These are phyloP conservation scores for Elasticomyces elasticus DNA, from an alignment of 495 filamentous ascomycete genomes.

Conservation along the genomic window DNA sequence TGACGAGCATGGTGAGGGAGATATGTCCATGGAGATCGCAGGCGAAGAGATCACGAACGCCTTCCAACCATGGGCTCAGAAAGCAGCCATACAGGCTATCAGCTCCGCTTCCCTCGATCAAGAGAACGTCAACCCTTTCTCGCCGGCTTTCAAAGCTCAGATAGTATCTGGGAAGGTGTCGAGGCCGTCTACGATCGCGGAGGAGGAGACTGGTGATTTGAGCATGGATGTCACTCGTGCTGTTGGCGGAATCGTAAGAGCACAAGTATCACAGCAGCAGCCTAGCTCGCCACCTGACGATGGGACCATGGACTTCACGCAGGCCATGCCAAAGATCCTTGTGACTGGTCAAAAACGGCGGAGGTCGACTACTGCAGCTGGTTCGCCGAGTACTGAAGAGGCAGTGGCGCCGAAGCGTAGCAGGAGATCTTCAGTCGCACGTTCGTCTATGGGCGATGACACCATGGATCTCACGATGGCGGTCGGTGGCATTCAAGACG, in stretches of 20 bases:
- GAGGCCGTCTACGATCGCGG: conserved; percentile 9
- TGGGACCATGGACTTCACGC: conserved; percentile 36
- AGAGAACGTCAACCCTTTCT: conserved; percentile 52
- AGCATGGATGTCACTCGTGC: conserved; percentile 43
- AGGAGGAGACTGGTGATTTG: conserved; percentile 33
- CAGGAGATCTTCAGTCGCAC: conserved; percentile 20
- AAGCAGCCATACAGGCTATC: conserved; percentile 27
- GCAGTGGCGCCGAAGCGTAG: conserved; percentile 8
- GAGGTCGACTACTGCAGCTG: conserved; percentile 16
- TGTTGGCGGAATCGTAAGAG: conserved; percentile 34
- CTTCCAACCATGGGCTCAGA: conserved; percentile 58
- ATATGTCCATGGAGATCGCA: conserved; percentile 62
- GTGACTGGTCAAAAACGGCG: conserved; percentile 18
- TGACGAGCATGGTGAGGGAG: conserved; percentile 51
- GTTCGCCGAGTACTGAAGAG: conserved; percentile 8
- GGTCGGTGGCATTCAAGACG: conserved; percentile 59
- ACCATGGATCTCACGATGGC: conserved; percentile 65
- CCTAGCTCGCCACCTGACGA: conserved; percentile 12
- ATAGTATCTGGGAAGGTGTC: conserved; percentile 7
- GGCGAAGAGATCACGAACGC: conserved; percentile 71
- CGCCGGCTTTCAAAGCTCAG: conserved; percentile 23
- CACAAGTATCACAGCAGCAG: conserved; percentile 20
- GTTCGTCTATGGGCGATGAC: conserved; percentile 26
- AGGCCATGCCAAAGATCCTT: conserved; percentile 31
- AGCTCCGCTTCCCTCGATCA: conserved; percentile 42